Evolutionary conservation across 2,329 filamentous ascomycete species (phyloP).

Genomic region (Coniella lustricola): DNA sequence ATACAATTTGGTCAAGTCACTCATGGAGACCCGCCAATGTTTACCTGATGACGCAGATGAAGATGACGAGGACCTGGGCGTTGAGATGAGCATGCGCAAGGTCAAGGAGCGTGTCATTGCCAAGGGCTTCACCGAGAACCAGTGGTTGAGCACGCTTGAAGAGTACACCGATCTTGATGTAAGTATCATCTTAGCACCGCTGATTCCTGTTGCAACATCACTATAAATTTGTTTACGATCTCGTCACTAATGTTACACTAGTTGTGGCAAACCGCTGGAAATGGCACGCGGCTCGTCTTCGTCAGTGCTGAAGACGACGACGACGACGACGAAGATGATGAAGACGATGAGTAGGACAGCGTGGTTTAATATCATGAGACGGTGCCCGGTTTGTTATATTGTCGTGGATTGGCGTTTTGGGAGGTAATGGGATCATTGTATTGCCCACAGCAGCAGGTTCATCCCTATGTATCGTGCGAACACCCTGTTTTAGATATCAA

Average conservation of each 20-base stretch:
- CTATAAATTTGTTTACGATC: neutral
- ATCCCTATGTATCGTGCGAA: neutral
- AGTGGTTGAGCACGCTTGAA: conserved; percentile 78
- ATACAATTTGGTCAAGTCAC: conserved; percentile 84
- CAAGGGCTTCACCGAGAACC: conserved; percentile 93
- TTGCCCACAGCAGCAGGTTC: conserved; percentile 4
- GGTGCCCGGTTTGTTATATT: neutral
- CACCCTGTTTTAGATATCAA: too few species aligned
- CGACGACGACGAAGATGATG: conserved; percentile 43
- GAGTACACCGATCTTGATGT: conserved; percentile 87
- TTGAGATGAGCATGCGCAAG: conserved; percentile 78
- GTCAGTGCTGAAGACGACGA: conserved; percentile 51
- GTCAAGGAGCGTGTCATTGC: conserved; percentile 88
- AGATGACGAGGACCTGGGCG: conserved; percentile 42
- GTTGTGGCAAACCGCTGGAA: conserved; percentile 73
- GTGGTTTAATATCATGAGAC: neutral
- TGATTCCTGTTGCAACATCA: neutral
- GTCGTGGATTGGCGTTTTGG: conserved; percentile 24
- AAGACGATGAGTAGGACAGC: conserved; percentile 33
- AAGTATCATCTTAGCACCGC: conserved; percentile 50
- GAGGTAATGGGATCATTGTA: neutral
- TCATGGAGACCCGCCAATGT: conserved; percentile 81
- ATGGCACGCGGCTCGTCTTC: conserved; percentile 65
- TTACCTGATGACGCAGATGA: conserved; percentile 61
- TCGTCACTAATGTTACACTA: conserved; percentile 37